Evolutionary conservation across 2,329 filamentous ascomycete species (phyloP), one percentile per base, ranked within the genome.

Genomic region (Polytolypa hystricis): DNA sequence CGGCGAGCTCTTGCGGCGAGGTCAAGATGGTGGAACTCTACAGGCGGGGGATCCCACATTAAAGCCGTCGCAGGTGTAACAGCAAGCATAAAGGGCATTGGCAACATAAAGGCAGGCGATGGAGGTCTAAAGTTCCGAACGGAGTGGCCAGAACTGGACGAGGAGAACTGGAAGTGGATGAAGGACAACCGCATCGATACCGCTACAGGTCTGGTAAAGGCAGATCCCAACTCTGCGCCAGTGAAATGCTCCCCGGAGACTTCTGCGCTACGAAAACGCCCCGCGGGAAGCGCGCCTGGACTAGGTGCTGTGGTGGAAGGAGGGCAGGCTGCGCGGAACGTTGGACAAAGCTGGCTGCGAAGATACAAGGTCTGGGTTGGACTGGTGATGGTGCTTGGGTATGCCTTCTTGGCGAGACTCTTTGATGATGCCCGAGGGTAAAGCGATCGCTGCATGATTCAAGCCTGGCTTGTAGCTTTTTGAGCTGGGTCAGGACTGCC

Each of bases 11-110:
- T 86, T 33, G 86, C 91, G 0, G 70, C 73, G 16, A 73, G 83
- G 43, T 84, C 84, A 11, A 70, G 84, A 37, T 98, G 91, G 91
- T 96, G 87, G 87, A 98, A 98, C 64, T 84, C 79, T 21, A 96
- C 89, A 0, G 87, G 89, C 27, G 86, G 85, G 35, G 89, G 89
- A 5, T 82, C 81, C 2, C 74, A 79, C 42, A 55, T 62, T 20
- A 62, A 60, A 32, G 60, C 62, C 3, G 59, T 67, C 2, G 55
- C 64, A 1, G 67, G 67, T 4, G 58, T 70, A 11, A 77, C 71
- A 43, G 57, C 65, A 15, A 70, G 64, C 30, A 56, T 69, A 38
- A 84, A 79, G 56, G 84, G 84, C 7, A 84, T 93, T 44, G 79
- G 75, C 19, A 74, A 74, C 30, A 73, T 95, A 53, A 93, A 87